Evolutionary conservation across 2,329 filamentous ascomycete genomes (phyloP).

Genomic region (Arachnopeziza araneosa): DNA sequence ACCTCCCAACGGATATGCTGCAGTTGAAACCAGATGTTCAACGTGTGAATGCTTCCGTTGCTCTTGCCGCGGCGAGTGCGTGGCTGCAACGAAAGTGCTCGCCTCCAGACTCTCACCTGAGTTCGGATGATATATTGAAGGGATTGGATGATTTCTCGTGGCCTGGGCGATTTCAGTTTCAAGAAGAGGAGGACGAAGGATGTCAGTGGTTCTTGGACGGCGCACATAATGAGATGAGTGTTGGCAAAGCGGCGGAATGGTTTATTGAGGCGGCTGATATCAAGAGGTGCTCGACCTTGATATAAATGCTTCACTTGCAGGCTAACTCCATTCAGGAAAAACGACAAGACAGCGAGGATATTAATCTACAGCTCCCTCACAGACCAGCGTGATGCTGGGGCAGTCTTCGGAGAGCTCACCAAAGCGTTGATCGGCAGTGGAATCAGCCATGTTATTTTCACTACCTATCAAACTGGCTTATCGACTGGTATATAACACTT

Average conservation of each 20-base stretch:
- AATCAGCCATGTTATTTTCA: constrained; percentile 1
- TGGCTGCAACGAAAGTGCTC: constrained; percentile 30
- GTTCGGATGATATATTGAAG: constrained; percentile 48
- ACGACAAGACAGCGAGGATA: not conserved
- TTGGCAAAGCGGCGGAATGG: constrained; percentile 74
- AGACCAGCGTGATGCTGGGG: not conserved
- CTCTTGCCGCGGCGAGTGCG: constrained; percentile 44
- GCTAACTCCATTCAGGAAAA: not conserved
- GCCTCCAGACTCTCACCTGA: constrained; percentile 12
- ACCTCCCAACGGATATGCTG: constrained; percentile 8
- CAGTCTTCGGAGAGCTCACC: not conserved
- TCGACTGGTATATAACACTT: not conserved
- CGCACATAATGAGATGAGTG: constrained; percentile 58
- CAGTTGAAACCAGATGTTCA: constrained; percentile 47
- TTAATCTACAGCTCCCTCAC: not conserved
- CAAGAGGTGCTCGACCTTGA: constrained; percentile 12
- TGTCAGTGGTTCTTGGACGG: constrained; percentile 20
- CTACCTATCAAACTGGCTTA: not conserved
- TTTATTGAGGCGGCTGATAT: constrained; percentile 49
- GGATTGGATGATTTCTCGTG: constrained; percentile 71
- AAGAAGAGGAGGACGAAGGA: constrained; percentile 41
- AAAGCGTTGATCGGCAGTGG: not conserved
- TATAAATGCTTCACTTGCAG: not conserved
- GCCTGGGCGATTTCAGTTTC: constrained; percentile 65
- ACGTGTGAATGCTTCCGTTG: constrained; percentile 47